Evolutionary conservation across 2,329 filamentous ascomycete species (phyloP), one percentile per base, ranked within the genome.

Genomic region (Fusarium drepaniforme): DNA sequence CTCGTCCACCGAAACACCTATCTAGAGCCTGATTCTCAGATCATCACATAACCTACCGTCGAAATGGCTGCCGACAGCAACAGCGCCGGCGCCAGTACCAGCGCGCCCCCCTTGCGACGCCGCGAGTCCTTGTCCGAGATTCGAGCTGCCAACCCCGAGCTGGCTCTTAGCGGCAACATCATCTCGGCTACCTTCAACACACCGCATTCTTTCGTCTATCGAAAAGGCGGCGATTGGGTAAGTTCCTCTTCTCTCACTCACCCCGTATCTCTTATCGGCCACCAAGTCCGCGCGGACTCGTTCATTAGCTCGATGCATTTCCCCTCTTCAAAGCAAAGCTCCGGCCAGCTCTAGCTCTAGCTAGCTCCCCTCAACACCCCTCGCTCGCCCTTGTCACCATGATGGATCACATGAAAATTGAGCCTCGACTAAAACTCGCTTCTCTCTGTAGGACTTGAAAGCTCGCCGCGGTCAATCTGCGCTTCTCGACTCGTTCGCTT

Each of bases 401-500:
- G 28, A 56, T 56, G 51, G 28, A 33, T 66, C 63, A 72, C 69
- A 68, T 74, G 67, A 61, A 75, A 71, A 71, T 66, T 58, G 60
- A 71, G n/a, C 66, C 8, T 37, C 35, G 35, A 35, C 73, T 75
- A 71, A 75, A 64, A 42, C n/a, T 57, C 21, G 35, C 40, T 38
- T 38, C 49, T 28, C 49, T 30, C 46, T 64, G 28, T 73, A 96
- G 94, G 91, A 94, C 80, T 86, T 98, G 66, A 91, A 90, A 77
- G 87, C 91, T 71, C 93, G 96, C 30, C 93, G 93, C 71, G 96
- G 96, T 66, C 96, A 96, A 68, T 98, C 96, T 15, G 95, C 96
- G 18, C 89, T 98, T 38, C 97, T 97, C 84, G 95, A 98, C 82
- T 96, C 95, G 12, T 95, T 98, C 80, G 90, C 93, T 66, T 93